Percentiles rank a stretch among this genome's conserved stretches.
These are phyloP conservation scores for Amyloporia xantha DNA, from an alignment of 768 basidiomycete genomes.

Conservation along the genomic window DNA sequence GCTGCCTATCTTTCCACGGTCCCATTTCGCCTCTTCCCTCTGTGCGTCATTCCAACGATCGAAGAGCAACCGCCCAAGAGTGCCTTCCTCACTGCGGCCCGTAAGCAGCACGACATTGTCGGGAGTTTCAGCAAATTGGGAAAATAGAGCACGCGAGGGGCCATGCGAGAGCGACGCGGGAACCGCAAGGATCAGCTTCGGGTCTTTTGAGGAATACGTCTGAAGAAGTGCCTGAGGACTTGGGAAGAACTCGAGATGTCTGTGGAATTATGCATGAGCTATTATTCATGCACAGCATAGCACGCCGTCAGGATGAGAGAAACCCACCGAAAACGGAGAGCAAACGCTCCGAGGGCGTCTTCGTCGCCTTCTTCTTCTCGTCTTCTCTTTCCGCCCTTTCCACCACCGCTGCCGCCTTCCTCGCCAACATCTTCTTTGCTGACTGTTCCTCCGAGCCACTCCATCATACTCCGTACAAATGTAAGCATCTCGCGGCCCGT, in stretches of 20 bases:
- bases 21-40: slow-evolving; percentile 77
- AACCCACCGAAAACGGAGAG: slow-evolving; percentile 80
- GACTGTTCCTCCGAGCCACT: slow-evolving; percentile 96
- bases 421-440: slow-evolving; percentile 89
- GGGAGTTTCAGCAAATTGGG: slow-evolving; percentile 74
- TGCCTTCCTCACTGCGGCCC: slow-evolving; percentile 68
- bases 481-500: slow-evolving; percentile 92
- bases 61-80: slow-evolving; percentile 72
- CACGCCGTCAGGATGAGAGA: background rate
- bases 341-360: slow-evolving; percentile 77
- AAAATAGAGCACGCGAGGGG: slow-evolving; percentile 79
- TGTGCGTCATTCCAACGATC: slow-evolving; percentile 84
- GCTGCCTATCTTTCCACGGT: slow-evolving; percentile 82
- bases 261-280: slow-evolving; percentile 24
- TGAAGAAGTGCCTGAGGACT: slow-evolving; percentile 75
- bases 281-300: background rate
- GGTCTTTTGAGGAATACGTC: slow-evolving; percentile 78
- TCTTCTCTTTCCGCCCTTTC: slow-evolving; percentile 40
- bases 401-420: slow-evolving; percentile 37
- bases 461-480: slow-evolving; percentile 95
- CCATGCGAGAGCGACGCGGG: slow-evolving; percentile 92
- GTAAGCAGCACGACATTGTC: slow-evolving; percentile 89
- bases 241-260: slow-evolving; percentile 89
- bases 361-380: slow-evolving; percentile 53
- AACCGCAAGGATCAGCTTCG: slow-evolving; percentile 90